Percentiles rank a stretch among this genome's conserved stretches.
phyloP scores from a whole-genome alignment of 163 green algal genomes.

The Chloromonas sp. region DNA sequence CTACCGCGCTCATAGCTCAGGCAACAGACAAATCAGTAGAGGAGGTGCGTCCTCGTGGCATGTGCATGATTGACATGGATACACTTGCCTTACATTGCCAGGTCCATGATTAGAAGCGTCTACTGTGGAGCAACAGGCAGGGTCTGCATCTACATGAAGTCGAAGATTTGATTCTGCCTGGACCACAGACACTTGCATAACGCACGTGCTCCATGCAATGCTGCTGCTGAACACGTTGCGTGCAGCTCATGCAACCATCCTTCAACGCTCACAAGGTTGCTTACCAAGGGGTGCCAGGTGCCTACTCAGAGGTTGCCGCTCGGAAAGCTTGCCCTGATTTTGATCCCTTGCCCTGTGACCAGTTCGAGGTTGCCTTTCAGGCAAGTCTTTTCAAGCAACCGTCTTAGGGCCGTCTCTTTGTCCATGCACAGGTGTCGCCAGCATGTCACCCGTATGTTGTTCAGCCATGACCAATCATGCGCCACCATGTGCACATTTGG shows the following conservation, averaged over 20 bases:
- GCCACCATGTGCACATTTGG: not conserved
- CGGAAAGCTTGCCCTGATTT: constrained; percentile 72
- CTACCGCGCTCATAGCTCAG: constrained; percentile 34
- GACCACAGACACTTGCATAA: too few relatives aligned
- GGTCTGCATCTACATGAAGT: not conserved
- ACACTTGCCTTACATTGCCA: too few relatives aligned
- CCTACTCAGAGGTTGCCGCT: constrained; percentile 90
- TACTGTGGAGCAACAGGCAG: too few relatives aligned
- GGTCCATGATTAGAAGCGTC: too few relatives aligned
- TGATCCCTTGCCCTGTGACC: constrained; percentile 81
- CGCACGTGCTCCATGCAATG: too few relatives aligned
- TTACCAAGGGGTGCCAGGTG: constrained; percentile 89
- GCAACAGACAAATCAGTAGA: constrained; percentile 35
- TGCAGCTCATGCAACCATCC: constrained; percentile 1
- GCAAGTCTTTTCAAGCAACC: constrained; percentile 22
- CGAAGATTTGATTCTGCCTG: not conserved
- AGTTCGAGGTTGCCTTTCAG: constrained; percentile 93
- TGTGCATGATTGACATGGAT: too few relatives aligned
- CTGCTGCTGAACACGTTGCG: too few relatives aligned
- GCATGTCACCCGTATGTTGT: not conserved
- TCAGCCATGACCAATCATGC: not conserved
- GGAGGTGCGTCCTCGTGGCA: constrained; percentile 17
- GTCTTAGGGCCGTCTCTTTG: too few relatives aligned
- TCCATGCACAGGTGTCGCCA: too few relatives aligned
- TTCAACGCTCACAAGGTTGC: constrained; percentile 37